Conservation (phyloP, 2,329 filamentous ascomycete genomes). For the Bipolaris gigantea region DNA sequence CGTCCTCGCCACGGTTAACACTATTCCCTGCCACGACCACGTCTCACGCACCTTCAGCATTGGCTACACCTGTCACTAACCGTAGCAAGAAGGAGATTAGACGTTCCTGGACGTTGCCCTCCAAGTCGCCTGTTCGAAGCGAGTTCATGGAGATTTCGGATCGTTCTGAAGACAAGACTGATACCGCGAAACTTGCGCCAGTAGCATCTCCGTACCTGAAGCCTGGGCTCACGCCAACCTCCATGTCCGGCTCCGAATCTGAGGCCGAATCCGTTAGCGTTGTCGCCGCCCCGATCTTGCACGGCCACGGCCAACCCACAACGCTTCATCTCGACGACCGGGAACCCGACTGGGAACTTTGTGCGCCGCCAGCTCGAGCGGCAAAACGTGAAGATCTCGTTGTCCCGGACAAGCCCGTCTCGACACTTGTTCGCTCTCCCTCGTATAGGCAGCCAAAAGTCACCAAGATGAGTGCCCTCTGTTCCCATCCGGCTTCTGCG, state of each 20-base stretch:
- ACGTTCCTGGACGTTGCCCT: conserved; percentile 36
- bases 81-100: conserved; percentile 27
- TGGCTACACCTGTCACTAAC: conserved; percentile 18
- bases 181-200: conserved; percentile 11
- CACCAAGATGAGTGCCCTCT: conserved; percentile 33
- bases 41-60: conserved; percentile 33
- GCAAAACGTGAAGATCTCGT: conserved; percentile 12
- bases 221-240: conserved; percentile 30
- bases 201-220: conserved; percentile 17
- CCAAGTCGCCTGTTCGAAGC: conserved; percentile 33
- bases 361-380: conserved; percentile 21
- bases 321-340: conserved; percentile 28
- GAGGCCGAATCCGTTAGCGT: conserved; percentile 36
- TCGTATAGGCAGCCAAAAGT: conserved; percentile 27
- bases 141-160: conserved; percentile 21
- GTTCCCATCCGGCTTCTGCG: conserved; percentile 34
- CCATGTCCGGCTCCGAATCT: conserved; percentile 35
- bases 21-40: conserved; percentile 37
- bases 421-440: conserved; percentile 15
- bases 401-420: background rate
- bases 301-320: conserved; percentile 18
- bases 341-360: conserved; percentile 40
- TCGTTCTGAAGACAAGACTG: conserved; percentile 5
- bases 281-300: conserved; percentile 22
- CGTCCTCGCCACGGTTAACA: conserved; percentile 24